Base-by-base conservation (phyloP, 1,284 basidiomycete genomes). In the Microbotryum saponariae region DNA sequence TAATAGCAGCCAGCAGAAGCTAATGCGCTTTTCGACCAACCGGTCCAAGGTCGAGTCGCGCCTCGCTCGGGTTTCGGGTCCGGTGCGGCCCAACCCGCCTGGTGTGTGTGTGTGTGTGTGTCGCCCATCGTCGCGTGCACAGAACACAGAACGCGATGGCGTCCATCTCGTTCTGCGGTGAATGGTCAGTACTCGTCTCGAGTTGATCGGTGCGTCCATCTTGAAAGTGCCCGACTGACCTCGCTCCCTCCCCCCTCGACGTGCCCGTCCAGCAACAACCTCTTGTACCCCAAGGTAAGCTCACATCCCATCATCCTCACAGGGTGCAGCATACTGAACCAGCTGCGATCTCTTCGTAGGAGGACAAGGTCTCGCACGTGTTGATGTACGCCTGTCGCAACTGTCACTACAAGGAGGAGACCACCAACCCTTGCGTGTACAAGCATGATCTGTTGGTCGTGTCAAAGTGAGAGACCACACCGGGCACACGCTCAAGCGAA, bases 341-440 rank as follows among this genome's bases (percentile, higher is more conserved):
- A 31, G 21, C 10, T 29, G 31, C 33, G 23, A 27, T 31, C 6
- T 44, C 9, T 6, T 12, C 8, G 23, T 85, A 91, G 79, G 90
- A 89, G 37, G 92, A 97, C 76, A 85, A 85, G 64, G 82, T 86
- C 68, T 86, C 91, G 54, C 83, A 88, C 60, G 84, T 88, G 57
- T 87, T 98, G 80, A 84, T 94, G 61, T 94, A 92, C 72, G 88
- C 87, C 4, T 98, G 94, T 76, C 83, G 92, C 53, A 97, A 96
- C 74, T 98, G 94, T 77, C 78, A 81, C 20, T 93, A 89, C 75
- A 85, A 89, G 66, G 90, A 96, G 76, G 84, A 87, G 70, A 87
- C 87, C 18, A 84, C 87, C 25, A 90, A 91, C 76, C 87, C 86
- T 71, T 87, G 89, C 70, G 92, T 97, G 12, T 98, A 94, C 76